Percentiles rank a stretch among this genome's conserved stretches.
Conservation (phyloP, 1,284 basidiomycete species). For the Ceratobasidium sp. region DNA sequence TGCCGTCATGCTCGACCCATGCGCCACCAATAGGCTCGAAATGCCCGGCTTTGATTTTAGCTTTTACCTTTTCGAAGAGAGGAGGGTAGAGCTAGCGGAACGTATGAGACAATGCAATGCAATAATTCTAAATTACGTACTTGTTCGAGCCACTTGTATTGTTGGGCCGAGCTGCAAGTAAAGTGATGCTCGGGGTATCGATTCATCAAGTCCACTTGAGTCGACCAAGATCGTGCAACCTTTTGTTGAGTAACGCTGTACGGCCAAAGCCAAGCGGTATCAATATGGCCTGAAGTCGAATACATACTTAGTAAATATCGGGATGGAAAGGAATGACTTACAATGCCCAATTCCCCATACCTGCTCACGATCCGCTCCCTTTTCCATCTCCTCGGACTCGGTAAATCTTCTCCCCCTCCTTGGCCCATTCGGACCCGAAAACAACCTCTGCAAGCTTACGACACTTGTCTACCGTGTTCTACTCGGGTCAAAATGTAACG, state of each 20-base stretch:
- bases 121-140: constrained; percentile 46
- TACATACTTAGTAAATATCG: background rate
- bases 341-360: constrained; percentile 73
- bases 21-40: constrained; percentile 87
- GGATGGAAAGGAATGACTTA: constrained; percentile 24
- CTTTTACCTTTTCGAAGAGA: constrained; percentile 82
- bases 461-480: constrained; percentile 54
- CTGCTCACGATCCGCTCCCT: constrained; percentile 47
- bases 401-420: constrained; percentile 71
- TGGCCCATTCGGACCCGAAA: constrained; percentile 85
- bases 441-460: constrained; percentile 82
- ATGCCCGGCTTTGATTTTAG: constrained; percentile 74
- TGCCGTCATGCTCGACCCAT: constrained; percentile 89
- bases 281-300: constrained; percentile 64
- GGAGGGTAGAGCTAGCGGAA: constrained; percentile 76
- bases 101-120: constrained; percentile 35
- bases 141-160: constrained; percentile 95
- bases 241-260: constrained; percentile 96
- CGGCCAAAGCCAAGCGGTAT: constrained; percentile 90
- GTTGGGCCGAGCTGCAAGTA: constrained; percentile 89
- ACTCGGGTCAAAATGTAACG: constrained; percentile 34
- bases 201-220: constrained; percentile 87
- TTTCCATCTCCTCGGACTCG: constrained; percentile 59
- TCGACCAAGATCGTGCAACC: constrained; percentile 93
- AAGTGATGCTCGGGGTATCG: constrained; percentile 97